These are phyloP conservation scores for Scedosporium dehoogii DNA, from an alignment of 2,329 filamentous ascomycete species.

Conservation along the genomic window DNA sequence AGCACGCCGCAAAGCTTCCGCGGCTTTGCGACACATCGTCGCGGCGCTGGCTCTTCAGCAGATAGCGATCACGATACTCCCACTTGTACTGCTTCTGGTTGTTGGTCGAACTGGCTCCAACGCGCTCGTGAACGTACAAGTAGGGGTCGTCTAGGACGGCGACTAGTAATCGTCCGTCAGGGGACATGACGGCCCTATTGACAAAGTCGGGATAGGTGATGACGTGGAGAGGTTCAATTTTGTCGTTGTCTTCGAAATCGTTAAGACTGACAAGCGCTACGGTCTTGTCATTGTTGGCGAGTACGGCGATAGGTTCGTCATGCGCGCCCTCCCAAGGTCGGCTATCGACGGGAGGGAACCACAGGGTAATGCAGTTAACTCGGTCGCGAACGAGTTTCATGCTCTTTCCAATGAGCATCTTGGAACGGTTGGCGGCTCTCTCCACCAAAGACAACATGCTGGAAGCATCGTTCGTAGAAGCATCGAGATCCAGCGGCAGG, in stretches of 20 bases:
- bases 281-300: slow-evolving; percentile 87
- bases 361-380: slow-evolving; percentile 58
- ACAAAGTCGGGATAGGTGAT: slow-evolving; percentile 74
- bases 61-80: slow-evolving; percentile 39
- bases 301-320: slow-evolving; percentile 49
- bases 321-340: slow-evolving; percentile 27
- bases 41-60: slow-evolving; percentile 47
- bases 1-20: slow-evolving; percentile 70
- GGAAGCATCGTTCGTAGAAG: slow-evolving; percentile 20
- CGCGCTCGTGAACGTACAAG: slow-evolving; percentile 69
- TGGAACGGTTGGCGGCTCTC: slow-evolving; percentile 19
- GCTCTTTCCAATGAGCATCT: slow-evolving; percentile 31
- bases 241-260: slow-evolving; percentile 37
- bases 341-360: slow-evolving; percentile 39
- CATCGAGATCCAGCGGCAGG: slow-evolving; percentile 19
- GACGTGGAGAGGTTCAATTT: slow-evolving; percentile 52
- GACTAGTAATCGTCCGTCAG: slow-evolving; percentile 69
- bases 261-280: slow-evolving; percentile 74
- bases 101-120: slow-evolving; percentile 22
- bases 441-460: slow-evolving; percentile 23
- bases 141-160: slow-evolving; percentile 82
- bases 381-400: slow-evolving; percentile 47
- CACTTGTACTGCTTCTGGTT: slow-evolving; percentile 31
- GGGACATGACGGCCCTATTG: slow-evolving; percentile 90
- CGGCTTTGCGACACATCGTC: slow-evolving; percentile 45